Evolutionary conservation across 164 flowering plant genomes (phyloP), one percentile per base, ranked within the genome.

Genomic region (Echeveria elegans): DNA sequence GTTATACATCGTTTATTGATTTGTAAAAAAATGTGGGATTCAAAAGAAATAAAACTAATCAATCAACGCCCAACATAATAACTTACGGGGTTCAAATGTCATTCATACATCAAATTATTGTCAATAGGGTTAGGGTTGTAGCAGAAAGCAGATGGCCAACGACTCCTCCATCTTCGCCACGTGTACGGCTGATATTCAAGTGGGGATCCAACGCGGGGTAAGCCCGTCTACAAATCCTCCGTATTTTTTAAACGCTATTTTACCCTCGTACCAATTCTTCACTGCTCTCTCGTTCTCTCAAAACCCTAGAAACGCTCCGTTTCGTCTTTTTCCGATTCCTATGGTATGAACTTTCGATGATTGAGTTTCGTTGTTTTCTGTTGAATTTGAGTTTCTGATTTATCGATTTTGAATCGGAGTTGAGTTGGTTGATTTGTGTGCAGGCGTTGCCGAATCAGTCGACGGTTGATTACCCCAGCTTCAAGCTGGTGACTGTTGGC

Each of bases 111-210:
- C 18, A 4, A 18, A 0, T 2, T 0, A 15, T 12, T 2, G 1
- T 45, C 16, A 11, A 14, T 45, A 14, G 16, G 4, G 2, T 41
- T 41, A 10, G 15, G 15, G 11, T 41, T n/a, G n/a, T n/a, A n/a
- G n/a, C 12, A 16, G 50, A 18, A 18, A 18, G 2, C 50, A 45
- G n/a, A 45, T 45, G n/a, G n/a, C n/a, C n/a, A 45, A 45, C 19
- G 1, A 16, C 4, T 11, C 15, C 5, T 45, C 50, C 50, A 45
- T 45, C 29, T n/a, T 2, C 0, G 69, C 36, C 43, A 66, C 69
- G 61, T 66, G 69, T 29, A 66, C 30, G 69, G 29, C 21, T 52
- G 24, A 1, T 48, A 48, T 66, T 66, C 29, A 66, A 66, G 69
- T 61, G 14, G 60, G 18, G 56, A 15, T 31, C 16, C 16, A 24